Evolutionary conservation across 1,139 yeast genomes (phyloP).

Genomic region (Hyphopichia burtonii): DNA sequence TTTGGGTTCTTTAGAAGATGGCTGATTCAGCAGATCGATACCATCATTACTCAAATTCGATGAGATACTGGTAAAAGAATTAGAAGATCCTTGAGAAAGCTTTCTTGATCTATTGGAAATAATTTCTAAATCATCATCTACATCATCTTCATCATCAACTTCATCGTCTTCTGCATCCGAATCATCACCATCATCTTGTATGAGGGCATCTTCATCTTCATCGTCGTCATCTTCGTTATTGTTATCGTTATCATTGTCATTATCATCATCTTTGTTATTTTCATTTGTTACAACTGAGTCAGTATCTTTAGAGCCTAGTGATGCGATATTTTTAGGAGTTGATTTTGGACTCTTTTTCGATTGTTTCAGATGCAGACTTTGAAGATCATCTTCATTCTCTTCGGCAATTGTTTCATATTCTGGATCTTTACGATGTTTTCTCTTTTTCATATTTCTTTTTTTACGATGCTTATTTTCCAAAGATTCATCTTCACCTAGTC

Average conservation of each 20-base stretch:
- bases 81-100: slow-evolving; percentile 41
- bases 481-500: slow-evolving; percentile 62
- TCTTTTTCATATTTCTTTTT: slow-evolving; percentile 21
- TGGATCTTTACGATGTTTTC: slow-evolving; percentile 12
- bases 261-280: background rate
- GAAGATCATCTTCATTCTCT: slow-evolving; percentile 19
- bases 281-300: background rate
- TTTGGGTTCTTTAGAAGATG: slow-evolving; percentile 17
- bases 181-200: slow-evolving; percentile 7
- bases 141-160: slow-evolving; percentile 25
- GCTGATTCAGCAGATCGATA: slow-evolving; percentile 4
- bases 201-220: slow-evolving; percentile 23
- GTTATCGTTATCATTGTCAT: slow-evolving; percentile 11
- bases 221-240: slow-evolving; percentile 31
- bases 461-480: slow-evolving; percentile 41
- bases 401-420: slow-evolving; percentile 32
- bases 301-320: slow-evolving; percentile 7
- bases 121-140: slow-evolving; percentile 23
- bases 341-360: background rate
- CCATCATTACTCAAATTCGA: slow-evolving; percentile 33
- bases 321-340: slow-evolving; percentile 6
- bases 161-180: slow-evolving; percentile 33
- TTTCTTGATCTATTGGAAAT: slow-evolving; percentile 33
- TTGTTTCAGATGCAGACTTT: background rate
- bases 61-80: slow-evolving; percentile 36